Evolutionary conservation across 2,329 filamentous ascomycete genomes (phyloP), one percentile per base, ranked within the genome.

Genomic region (Rhynchosporium graminicola): DNA sequence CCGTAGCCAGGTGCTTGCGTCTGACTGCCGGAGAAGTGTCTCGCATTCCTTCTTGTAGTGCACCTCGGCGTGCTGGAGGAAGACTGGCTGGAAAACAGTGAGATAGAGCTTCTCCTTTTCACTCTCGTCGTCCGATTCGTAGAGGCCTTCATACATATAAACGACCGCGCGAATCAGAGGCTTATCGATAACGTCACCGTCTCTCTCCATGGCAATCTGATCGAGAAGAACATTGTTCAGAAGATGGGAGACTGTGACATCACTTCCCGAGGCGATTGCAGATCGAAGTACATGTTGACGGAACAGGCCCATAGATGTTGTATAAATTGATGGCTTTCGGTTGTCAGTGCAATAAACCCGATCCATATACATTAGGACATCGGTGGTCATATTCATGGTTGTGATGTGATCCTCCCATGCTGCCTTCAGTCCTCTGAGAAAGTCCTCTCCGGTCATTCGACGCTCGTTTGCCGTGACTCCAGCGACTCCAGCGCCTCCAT

Each of bases 291-390:
- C 90, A 69, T 92, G 82, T 69, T 97, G 91, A 43, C 94, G 87
- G 75, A 96, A 99, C 1, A 97, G 80, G 2, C 88, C 88, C 80
- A 99, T 96, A 2, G 91, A 88, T 9, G 89, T 86, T 13, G 88
- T 85, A 73, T 93, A 97, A 60, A 97, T 95, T 0, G 90, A 89
- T 0, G 91, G 88, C 64, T 83, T 83, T 5, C 86, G 83, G 63
- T 87, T 84, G 66, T 96, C 92, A 42, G 87, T 81, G 56, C 87
- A 89, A 71, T 90, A 92, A 33, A 93, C 88, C 56, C 92, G 89
- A 74, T 99, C 94, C 81, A 99, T 91, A 73, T 97, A 97, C 92
- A 98, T 97, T 57, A 98, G 82, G 38, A 98, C 92, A 75, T 98
- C 95, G 3, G 93, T 92, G 57, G 92, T 88, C 94, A 98, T 98